phyloP scores from a whole-genome alignment of 257 asterid species.

The Primulina tabacum region DNA sequence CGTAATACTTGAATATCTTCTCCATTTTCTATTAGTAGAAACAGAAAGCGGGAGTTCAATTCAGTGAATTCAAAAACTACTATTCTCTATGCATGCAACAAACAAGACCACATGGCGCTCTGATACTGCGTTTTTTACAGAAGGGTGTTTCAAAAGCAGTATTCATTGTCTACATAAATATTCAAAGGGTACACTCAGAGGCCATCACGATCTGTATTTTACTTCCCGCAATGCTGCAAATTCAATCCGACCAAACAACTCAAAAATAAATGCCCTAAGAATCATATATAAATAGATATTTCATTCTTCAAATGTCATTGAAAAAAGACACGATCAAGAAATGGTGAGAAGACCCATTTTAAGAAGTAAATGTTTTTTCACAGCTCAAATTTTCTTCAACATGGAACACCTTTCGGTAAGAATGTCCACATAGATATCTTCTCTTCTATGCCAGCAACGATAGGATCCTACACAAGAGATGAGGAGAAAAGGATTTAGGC shows the following conservation, averaged over 20 bases:
- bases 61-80: constrained; percentile 5
- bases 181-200: neutral
- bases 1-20: constrained; percentile 90
- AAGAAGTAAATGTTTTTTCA: neutral
- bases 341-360: neutral
- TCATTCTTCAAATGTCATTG: neutral
- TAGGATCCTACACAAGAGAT: constrained; percentile 69
- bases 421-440: constrained; percentile 94
- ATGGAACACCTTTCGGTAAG: constrained; percentile 70
- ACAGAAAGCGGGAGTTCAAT: constrained; percentile 18
- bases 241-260: too few relatives aligned
- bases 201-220: neutral
- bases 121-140: too few relatives aligned
- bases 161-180: neutral
- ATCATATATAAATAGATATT: constrained; percentile 12
- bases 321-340: constrained; percentile 16
- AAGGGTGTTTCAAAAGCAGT: neutral
- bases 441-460: constrained; percentile 88
- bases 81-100: neutral
- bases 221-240: too few relatives aligned
- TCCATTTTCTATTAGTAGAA: constrained; percentile 70
- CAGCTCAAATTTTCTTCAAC: neutral
- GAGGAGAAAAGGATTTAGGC: constrained; percentile 20
- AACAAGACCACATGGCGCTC: neutral
- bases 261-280: constrained; percentile 2